Evolutionary conservation across 108 stramenopile genomes (phyloP), one percentile per base, ranked within the genome.

Genomic region (Discostella pseudostelligera): DNA sequence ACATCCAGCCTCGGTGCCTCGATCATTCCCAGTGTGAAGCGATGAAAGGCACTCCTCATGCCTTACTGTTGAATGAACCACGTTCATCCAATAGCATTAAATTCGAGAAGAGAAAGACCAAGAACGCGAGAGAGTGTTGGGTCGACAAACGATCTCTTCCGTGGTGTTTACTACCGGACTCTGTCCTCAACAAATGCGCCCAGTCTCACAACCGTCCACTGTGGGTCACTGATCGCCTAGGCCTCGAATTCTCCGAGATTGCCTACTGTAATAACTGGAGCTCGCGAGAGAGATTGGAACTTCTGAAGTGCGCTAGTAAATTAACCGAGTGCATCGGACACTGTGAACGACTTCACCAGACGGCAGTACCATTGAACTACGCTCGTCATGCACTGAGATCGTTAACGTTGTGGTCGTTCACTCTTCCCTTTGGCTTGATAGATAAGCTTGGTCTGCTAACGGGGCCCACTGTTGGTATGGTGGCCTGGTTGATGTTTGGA

Each of bases 291-390:
- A 69, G 92, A 14, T 80, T 89, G 21, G 65, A 68, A 24, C 60
- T 95, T 4, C 57, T 95, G 16, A 59, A 74, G 11, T 35, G 70
- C 54, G 58, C 82, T 9, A 82, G 82, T 39, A 81, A 84, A 70
- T 74, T 94, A 43, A 84, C 75, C 51, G 58, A 79, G 47, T 64
- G 84, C 48, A 76, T 94, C 51, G 93, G 93, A 17, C 70, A 88
- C 14, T 92, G 89, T 49, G 93, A 96, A 62, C 74, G 92, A 49
- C 87, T 96, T 19, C 93, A 93, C 50, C 90, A 96, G 71, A 94
- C 92, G 5, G 88, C 93, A 8, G 92, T 96, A 17, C 96, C 93
- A 14, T 74, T 96, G 17, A 83, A 88, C 72, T 96, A 96, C 77
- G 90, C 90, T 9, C 55, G 96, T 28, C 96, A 96, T 67, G 84